Evolutionary conservation across 768 basidiomycete genomes (phyloP), one percentile per base, ranked within the genome.

Genomic region (Crassisporium funariophilum): DNA sequence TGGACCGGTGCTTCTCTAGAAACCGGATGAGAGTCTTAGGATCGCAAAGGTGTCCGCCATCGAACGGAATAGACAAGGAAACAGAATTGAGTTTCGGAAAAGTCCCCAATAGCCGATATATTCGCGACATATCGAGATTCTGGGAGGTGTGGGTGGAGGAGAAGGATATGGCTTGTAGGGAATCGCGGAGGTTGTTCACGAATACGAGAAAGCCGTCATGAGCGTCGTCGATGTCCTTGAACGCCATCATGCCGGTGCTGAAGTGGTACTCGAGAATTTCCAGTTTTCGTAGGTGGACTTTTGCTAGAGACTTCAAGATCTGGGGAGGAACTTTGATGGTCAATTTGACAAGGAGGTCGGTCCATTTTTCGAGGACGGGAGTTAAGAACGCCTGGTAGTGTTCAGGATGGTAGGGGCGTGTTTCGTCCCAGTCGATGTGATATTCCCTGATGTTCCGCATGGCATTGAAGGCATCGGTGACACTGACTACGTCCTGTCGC

Each of bases 141-240:
- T 52, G 61, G 6, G 73, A 76, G 4, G 64, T 50, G 16, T 57
- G 53, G 9, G 69, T 69, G 11, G 74, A 70, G 7, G 58, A 35
- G 21, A 77, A 54, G 0, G 68, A 64, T 2, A 79, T 49, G 1
- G 67, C 67, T 37, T 58, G 57, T 29, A 79, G 61, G n/a, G 69
- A 60, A 15, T 62, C 59, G 47, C 63, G 66, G 37, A 73, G 60
- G 42, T 70, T 73, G 60, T 76, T 69, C 44, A 77, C 47, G 49
- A 78, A 77, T 17, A 77, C 69, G n/a, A 63, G 56, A 22, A 77
- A 70, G 7, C 64, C 71, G 23, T 76, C 70, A 24, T 77, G 64
- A 4, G 56, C 53, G 13, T 65, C 41, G 31, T 65, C 53, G 41
- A 76, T 69, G n/a, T 73, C 58, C 4, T 46, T 43, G 24, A 47